These are phyloP conservation scores for Diaporthe nobilis DNA, from an alignment of 2,329 filamentous ascomycete genomes.

Conservation along the genomic window DNA sequence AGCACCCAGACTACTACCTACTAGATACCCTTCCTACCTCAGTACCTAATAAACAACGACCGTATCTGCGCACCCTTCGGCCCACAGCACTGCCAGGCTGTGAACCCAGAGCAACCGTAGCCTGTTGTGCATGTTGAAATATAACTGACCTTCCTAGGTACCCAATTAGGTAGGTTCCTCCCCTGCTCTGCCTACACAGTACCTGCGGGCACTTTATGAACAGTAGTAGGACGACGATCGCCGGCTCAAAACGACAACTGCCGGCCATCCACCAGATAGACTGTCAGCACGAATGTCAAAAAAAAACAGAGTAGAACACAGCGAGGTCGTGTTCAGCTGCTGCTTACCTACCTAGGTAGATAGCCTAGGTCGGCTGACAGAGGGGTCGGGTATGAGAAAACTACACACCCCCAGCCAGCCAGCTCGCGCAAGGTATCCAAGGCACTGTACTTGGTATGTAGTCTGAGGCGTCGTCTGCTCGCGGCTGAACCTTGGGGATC, in stretches of 20 bases:
- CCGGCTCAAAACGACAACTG: not conserved
- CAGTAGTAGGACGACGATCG: not conserved
- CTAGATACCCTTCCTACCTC: too few species aligned
- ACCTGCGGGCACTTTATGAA: not conserved
- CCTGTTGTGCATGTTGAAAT: not conserved
- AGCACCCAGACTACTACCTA: too few species aligned
- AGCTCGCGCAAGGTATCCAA: not conserved
- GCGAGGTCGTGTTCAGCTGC: not conserved
- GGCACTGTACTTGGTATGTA: not conserved
- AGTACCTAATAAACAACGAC: too few species aligned
- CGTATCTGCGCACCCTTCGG: not conserved
- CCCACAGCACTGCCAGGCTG: not conserved
- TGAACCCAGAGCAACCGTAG: not conserved
- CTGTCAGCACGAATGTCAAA: not conserved
- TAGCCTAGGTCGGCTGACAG: not conserved
- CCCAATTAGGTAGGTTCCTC: too few species aligned
- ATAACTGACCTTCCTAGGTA: not conserved
- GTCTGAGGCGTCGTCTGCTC: slow-evolving; percentile 4
- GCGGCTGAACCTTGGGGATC: not conserved
- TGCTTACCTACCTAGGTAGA: not conserved
- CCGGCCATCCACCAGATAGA: not conserved
- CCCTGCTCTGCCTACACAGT: not conserved
- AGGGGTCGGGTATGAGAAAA: not conserved
- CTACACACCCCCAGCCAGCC: not conserved
- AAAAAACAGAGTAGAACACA: not conserved